These are phyloP conservation scores for Bryum argenteum DNA, from an alignment of 225 moss, liverwort and hornwort species.

Conservation along the genomic window DNA sequence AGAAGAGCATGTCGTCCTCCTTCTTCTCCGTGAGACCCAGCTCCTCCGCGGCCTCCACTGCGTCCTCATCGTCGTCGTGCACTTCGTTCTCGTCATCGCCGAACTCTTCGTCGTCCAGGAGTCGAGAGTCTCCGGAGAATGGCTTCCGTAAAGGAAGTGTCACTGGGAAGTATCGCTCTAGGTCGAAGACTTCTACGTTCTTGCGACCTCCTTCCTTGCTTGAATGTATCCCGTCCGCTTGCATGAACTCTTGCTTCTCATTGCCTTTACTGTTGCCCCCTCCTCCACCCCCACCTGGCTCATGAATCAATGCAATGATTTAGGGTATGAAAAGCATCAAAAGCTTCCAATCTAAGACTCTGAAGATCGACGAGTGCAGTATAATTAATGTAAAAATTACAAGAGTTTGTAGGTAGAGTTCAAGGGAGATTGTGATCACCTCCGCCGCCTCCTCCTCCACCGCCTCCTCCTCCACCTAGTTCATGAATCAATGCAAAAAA, in stretches of 20 bases:
- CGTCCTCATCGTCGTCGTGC: conserved; percentile 65
- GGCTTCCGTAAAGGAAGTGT: conserved; percentile 77
- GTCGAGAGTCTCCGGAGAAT: conserved; percentile 38
- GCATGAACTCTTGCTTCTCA: conserved; percentile 46
- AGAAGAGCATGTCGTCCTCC: conserved; percentile 73
- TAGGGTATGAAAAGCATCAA: no score
- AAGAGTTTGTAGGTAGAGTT: no score
- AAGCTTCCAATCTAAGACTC: no score
- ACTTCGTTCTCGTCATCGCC: conserved; percentile 35
- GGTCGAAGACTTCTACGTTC: conserved; percentile 51
- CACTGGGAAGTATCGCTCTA: conserved; percentile 71
- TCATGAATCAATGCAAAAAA: background rate
- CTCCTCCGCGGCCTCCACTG: conserved; percentile 67
- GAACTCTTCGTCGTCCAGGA: conserved; percentile 71
- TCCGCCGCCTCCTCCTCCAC: background rate
- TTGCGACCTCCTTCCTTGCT: conserved; percentile 17
- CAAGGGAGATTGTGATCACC: no score
- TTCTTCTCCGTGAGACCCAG: conserved; percentile 64
- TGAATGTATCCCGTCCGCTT: conserved; percentile 24
- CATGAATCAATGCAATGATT: no score
- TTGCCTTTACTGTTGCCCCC: conserved; percentile 22
- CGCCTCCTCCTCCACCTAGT: background rate
- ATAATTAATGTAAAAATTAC: no score
- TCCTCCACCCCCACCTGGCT: background rate
- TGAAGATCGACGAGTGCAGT: no score